Evolutionary conservation across 2,329 filamentous ascomycete genomes (phyloP), one percentile per base, ranked within the genome.

Genomic region (Fusarium pseudoanthophilum): DNA sequence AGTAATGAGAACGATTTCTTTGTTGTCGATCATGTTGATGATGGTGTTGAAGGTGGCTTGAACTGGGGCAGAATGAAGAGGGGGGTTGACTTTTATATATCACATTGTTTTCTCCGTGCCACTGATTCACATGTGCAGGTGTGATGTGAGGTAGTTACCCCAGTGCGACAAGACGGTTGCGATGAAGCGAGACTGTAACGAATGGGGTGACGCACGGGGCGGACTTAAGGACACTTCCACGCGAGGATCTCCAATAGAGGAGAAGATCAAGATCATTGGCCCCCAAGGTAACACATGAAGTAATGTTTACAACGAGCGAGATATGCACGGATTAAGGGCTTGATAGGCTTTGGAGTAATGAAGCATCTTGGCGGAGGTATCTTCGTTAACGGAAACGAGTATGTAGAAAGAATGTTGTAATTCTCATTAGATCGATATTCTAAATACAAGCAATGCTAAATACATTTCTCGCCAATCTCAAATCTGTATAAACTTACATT

Each of bases 1-100:
- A 4, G 90, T 91, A 70, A 91, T 85, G 48, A 91, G 79, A n/a
- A 90, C 78, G 67, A 88, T 81, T 46, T 78, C 78, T 71, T 75
- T 78, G 64, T 72, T 78, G 55, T 72, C 51, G 18, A 71, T 46
- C 77, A 78, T 79, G 34, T 24, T 62, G 56, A 51, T 67, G 30
- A 15, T 15, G 26, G 36, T 28, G 34, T 37, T 10, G 4, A n/a
- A 15, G 36, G 36, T 37, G 36, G 28, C 21, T 45, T 34, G 24
- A 39, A 24, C 20, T 55, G 36, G 20, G 14, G 18, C 37, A 24
- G 14, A 32, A 20, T 24, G 45, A 34, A 49, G 30, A 18, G 28
- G 40, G 37, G 52, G 8, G 14, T 28, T 16, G 11, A 28, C 16
- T 14, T 40, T 66, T 72, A 73, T 71, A 61, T 52, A 28, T 14